Conservation (phyloP, 1,284 basidiomycete species). For the Papiliotrema laurentii region DNA sequence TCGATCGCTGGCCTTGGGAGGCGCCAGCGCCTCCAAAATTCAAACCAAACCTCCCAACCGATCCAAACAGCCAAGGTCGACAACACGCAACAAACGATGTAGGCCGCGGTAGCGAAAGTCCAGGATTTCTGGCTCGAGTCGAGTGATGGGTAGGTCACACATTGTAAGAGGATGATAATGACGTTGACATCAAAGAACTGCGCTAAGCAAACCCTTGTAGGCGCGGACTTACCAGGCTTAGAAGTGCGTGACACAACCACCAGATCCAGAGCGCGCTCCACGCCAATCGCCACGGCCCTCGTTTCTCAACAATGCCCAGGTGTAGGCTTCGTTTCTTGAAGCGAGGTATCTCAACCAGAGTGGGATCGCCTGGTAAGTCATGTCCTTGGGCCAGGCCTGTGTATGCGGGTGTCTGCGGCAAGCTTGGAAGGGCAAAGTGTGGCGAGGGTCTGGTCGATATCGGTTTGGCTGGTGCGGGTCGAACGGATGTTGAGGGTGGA, state of each 20-base stretch:
- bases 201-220: background rate
- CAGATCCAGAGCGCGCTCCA: constrained; percentile 24
- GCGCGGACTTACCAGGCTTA: constrained; percentile 20
- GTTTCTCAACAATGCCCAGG: constrained; percentile 24
- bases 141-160: constrained; percentile 18
- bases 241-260: constrained; percentile 22
- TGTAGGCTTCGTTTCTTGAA: constrained; percentile 39
- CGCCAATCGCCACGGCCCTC: constrained; percentile 10
- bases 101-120: constrained; percentile 30
- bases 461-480: too few relatives aligned
- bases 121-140: constrained; percentile 18
- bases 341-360: constrained; percentile 38
- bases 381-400: too few relatives aligned
- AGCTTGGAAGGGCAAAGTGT: too few relatives aligned
- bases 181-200: constrained; percentile 42
- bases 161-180: constrained; percentile 33
- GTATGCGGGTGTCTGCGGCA: too few relatives aligned
- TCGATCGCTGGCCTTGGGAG: constrained; percentile 71
- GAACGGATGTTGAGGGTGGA: too few relatives aligned
- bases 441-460: too few relatives aligned
- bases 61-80: constrained; percentile 73
- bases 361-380: constrained; percentile 7
- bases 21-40: constrained; percentile 73
- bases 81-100: constrained; percentile 65
- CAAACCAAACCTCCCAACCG: constrained; percentile 72